These are phyloP conservation scores for Suhomyces tanzawaensis DNA, from an alignment of 805 yeast genomes.

Conservation along the genomic window DNA sequence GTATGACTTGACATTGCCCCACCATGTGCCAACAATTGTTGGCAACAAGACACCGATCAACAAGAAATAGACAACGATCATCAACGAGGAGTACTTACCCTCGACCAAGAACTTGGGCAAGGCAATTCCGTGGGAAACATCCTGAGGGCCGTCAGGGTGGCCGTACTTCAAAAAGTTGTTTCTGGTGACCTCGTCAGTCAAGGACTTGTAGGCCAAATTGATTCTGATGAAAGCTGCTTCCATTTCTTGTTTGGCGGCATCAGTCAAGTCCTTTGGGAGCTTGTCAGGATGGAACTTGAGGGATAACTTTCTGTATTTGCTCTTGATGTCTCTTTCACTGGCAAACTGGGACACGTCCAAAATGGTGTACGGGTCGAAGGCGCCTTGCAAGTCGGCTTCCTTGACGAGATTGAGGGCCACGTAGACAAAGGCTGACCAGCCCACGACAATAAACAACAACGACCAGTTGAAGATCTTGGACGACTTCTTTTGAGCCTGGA, in stretches of 20 bases:
- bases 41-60: conserved; percentile 82
- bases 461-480: conserved; percentile 39
- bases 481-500: conserved; percentile 26
- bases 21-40: conserved; percentile 79
- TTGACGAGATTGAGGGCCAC: conserved; percentile 38
- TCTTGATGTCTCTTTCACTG: conserved; percentile 70
- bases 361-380: conserved; percentile 90
- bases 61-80: conserved; percentile 61
- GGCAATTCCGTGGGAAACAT: conserved; percentile 88
- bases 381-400: conserved; percentile 44
- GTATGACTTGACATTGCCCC: conserved; percentile 76
- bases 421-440: conserved; percentile 59
- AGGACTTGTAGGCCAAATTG: conserved; percentile 89
- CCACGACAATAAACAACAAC: conserved; percentile 37
- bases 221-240: conserved; percentile 79
- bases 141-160: conserved; percentile 98
- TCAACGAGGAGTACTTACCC: conserved; percentile 66
- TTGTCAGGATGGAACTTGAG: conserved; percentile 94
- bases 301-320: conserved; percentile 82
- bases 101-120: conserved; percentile 88
- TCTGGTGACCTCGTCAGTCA: conserved; percentile 83
- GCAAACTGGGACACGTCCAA: conserved; percentile 71
- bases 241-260: conserved; percentile 52
- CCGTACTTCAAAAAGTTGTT: conserved; percentile 86
- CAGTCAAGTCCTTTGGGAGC: conserved; percentile 60